phyloP scores from a whole-genome alignment of 371 early-diverging fungal species.

The Syncephalastrum contaminatum region DNA sequence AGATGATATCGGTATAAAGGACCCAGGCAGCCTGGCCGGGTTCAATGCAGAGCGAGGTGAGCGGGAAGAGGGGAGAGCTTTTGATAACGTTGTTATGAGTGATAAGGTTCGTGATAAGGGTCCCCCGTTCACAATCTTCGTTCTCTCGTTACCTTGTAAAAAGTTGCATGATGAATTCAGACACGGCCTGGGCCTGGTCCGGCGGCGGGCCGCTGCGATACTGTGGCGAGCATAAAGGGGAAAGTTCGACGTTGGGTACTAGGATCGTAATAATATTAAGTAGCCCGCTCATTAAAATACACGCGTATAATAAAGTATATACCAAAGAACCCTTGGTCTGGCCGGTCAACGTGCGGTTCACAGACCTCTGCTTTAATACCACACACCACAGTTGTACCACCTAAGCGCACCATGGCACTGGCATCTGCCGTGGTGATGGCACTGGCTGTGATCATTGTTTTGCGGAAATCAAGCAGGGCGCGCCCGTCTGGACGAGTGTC shows the following conservation, averaged over 20 bases:
- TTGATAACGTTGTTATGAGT: background rate
- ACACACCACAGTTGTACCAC: constrained; percentile 89
- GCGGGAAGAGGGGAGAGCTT: constrained; percentile 64
- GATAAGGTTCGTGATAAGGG: constrained; percentile 1
- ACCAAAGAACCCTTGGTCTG: constrained; percentile 83
- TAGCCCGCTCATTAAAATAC: background rate
- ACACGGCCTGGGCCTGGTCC: constrained; percentile 82
- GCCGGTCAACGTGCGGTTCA: constrained; percentile 69
- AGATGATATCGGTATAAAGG: constrained; percentile 87
- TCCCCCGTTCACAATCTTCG: background rate
- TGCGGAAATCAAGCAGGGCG: constrained; percentile 57
- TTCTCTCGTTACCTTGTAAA: constrained; percentile 50
- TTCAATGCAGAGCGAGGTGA: constrained; percentile 79
- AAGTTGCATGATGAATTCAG: constrained; percentile 74
- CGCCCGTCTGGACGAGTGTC: constrained; percentile 87
- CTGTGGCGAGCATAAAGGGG: constrained; percentile 81
- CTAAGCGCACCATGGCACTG: constrained; percentile 85
- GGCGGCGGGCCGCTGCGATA: constrained; percentile 89
- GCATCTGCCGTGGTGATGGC: constrained; percentile 84
- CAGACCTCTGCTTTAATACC: constrained; percentile 96
- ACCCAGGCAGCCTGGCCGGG: constrained; percentile 86
- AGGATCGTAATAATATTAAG: constrained; percentile 7
- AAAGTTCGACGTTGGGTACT: constrained; percentile 92
- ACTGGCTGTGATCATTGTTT: constrained; percentile 60
- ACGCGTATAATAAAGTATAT: background rate